Percentiles rank a stretch among this genome's conserved stretches.
Evolutionary conservation across 352 stramenopile species (phyloP).

Genomic region (Globisporangium paroecandrum): DNA sequence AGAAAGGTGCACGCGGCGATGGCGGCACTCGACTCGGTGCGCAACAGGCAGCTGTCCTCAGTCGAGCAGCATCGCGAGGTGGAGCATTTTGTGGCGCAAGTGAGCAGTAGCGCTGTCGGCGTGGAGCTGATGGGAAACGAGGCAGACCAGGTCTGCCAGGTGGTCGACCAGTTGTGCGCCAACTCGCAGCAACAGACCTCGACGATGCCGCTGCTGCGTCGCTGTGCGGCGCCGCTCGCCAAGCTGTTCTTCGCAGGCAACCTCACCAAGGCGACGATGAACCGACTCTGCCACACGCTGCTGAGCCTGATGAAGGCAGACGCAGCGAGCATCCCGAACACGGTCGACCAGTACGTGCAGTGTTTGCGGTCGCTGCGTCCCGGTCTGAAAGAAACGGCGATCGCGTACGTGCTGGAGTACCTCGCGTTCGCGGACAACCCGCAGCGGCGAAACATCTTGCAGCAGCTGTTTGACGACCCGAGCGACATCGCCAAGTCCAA

Average conservation of each 20-base stretch:
- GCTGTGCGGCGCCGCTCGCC: slow-evolving; percentile 36
- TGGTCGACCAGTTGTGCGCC: slow-evolving; percentile 41
- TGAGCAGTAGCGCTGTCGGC: slow-evolving; percentile 3
- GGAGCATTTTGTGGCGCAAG: slow-evolving; percentile 38
- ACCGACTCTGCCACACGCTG: slow-evolving; percentile 61
- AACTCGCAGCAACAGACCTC: slow-evolving; percentile 40
- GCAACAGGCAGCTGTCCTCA: slow-evolving; percentile 43
- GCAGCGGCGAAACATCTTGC: slow-evolving; percentile 55
- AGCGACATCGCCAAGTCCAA: slow-evolving; percentile 80
- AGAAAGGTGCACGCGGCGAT: slow-evolving; percentile 24
- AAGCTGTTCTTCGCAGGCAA: slow-evolving; percentile 35
- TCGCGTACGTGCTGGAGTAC: slow-evolving; percentile 64
- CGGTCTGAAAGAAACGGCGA: slow-evolving; percentile 57
- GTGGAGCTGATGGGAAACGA: slow-evolving; percentile 13
- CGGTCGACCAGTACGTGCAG: slow-evolving; percentile 46
- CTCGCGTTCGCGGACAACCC: slow-evolving; percentile 45
- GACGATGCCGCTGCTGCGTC: slow-evolving; percentile 36
- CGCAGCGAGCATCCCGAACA: slow-evolving; percentile 26
- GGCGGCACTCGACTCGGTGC: slow-evolving; percentile 26
- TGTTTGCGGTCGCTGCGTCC: slow-evolving; percentile 45
- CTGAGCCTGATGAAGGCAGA: slow-evolving; percentile 59
- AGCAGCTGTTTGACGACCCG: slow-evolving; percentile 65
- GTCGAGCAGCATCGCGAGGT: slow-evolving; percentile 49
- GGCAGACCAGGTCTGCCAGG: slow-evolving; percentile 29
- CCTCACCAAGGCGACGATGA: slow-evolving; percentile 60